Conservation (phyloP, 176 grass and related monocot genomes). For the Triticum monococcum region DNA sequence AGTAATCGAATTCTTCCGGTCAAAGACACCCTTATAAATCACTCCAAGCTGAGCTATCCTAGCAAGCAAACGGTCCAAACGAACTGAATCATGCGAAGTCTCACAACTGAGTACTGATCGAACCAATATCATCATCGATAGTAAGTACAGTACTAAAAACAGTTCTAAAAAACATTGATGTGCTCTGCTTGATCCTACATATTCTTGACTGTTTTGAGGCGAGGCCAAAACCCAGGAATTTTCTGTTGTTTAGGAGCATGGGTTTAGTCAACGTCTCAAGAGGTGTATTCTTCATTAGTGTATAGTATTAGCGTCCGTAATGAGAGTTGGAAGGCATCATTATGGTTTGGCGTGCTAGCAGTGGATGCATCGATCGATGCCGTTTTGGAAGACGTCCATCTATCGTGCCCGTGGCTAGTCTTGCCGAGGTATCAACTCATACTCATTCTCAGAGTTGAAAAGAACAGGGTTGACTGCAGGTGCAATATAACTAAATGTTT, state of each 20-base stretch:
- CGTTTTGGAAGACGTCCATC: background rate
- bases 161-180: too few species aligned
- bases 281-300: too few species aligned
- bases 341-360: background rate
- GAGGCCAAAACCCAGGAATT: background rate
- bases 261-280: conserved; percentile 3
- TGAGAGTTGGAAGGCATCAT: background rate
- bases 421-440: background rate
- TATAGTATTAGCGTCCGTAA: background rate
- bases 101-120: background rate
- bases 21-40: background rate
- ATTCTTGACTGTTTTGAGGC: background rate
- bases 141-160: too few species aligned
- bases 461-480: conserved; percentile 1
- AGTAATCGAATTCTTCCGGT: background rate
- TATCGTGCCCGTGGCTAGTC: background rate
- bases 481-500: background rate
- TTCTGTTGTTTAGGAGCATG: background rate
- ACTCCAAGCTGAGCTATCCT: background rate
- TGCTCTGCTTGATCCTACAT: background rate
- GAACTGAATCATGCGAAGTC: background rate
- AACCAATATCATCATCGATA: background rate
- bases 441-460: background rate
- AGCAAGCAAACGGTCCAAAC: conserved; percentile 3
- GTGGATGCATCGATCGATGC: background rate